Conservation (phyloP, 2,329 filamentous ascomycete genomes). For the Fusarium xyrophilum region DNA sequence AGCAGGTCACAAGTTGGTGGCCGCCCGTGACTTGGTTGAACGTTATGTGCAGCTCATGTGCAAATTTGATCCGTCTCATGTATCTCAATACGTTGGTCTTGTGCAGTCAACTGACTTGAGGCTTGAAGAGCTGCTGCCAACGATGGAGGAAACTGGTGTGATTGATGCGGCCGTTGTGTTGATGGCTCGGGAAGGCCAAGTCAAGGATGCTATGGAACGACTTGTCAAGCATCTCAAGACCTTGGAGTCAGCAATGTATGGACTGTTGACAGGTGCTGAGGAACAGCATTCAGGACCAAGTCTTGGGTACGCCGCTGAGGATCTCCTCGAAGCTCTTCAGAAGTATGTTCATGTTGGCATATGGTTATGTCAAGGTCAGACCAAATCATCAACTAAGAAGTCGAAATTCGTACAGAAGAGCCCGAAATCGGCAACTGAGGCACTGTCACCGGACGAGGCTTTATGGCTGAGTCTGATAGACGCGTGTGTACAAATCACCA, state of each 20-base stretch:
- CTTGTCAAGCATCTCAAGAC: constrained; percentile 81
- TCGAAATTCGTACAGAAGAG: constrained; percentile 58
- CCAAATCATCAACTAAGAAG: constrained; percentile 61
- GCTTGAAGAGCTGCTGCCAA: constrained; percentile 80
- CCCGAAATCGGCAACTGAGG: constrained; percentile 52
- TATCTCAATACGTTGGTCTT: constrained; percentile 81
- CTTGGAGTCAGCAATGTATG: constrained; percentile 78
- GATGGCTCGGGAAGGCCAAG: constrained; percentile 86
- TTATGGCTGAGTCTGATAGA: constrained; percentile 70
- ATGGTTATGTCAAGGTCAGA: constrained; percentile 92
- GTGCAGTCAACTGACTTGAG: constrained; percentile 80
- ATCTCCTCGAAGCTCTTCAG: constrained; percentile 78
- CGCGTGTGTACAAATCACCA: constrained; percentile 67
- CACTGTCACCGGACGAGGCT: constrained; percentile 60
- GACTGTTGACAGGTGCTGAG: constrained; percentile 69
- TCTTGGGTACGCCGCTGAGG: constrained; percentile 70
- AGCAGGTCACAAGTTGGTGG: constrained; percentile 43
- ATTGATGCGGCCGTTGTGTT: constrained; percentile 92
- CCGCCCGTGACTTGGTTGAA: constrained; percentile 72
- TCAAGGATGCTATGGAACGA: constrained; percentile 82
- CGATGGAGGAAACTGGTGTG: constrained; percentile 87
- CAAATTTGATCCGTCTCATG: constrained; percentile 78
- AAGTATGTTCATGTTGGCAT: constrained; percentile 94
- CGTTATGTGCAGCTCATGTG: constrained; percentile 92
- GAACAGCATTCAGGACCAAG: constrained; percentile 59